These are phyloP conservation scores for Rhipidocladum racemiflorum DNA, from an alignment of 176 grass and related monocot genomes.

Conservation along the genomic window DNA sequence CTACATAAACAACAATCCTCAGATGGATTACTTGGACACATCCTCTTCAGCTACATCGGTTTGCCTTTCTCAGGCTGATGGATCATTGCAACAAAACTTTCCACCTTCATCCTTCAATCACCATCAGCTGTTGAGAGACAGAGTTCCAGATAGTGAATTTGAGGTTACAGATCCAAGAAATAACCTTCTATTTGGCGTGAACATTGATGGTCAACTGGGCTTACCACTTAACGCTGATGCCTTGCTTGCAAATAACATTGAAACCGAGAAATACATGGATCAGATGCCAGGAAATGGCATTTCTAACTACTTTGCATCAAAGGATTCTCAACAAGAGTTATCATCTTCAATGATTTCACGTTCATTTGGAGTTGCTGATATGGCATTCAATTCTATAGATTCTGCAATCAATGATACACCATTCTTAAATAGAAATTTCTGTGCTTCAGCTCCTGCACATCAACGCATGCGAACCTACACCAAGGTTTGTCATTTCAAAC, in stretches of 20 bases:
- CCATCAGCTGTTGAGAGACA: conserved; percentile 43
- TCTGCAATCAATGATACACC: conserved; percentile 55
- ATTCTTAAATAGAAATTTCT: conserved; percentile 58
- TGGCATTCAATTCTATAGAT: conserved; percentile 82
- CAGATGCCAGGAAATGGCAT: conserved; percentile 50
- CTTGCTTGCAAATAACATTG: conserved; percentile 51
- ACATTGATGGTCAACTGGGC: conserved; percentile 62
- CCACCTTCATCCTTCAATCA: conserved; percentile 63
- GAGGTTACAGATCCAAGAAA: conserved; percentile 64
- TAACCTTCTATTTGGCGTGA: conserved; percentile 66
- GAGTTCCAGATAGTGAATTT: conserved; percentile 50
- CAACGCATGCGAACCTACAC: conserved; percentile 83
- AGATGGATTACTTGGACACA: conserved; percentile 69
- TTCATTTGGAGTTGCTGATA: conserved; percentile 69
- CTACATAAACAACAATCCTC: conserved; percentile 44
- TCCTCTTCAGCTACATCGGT: conserved; percentile 76
- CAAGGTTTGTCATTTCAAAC: conserved; percentile 53
- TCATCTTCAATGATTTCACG: conserved; percentile 78
- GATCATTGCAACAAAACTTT: conserved; percentile 61
- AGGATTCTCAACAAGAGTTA: conserved; percentile 74
- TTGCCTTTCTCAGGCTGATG: conserved; percentile 72
- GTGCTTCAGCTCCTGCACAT: conserved; percentile 45
- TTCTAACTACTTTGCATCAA: conserved; percentile 55
- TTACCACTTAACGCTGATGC: conserved; percentile 48
- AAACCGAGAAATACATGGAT: conserved; percentile 57